Evolutionary conservation across 2,329 filamentous ascomycete species (phyloP).

Genomic region (Fusarium begoniae): DNA sequence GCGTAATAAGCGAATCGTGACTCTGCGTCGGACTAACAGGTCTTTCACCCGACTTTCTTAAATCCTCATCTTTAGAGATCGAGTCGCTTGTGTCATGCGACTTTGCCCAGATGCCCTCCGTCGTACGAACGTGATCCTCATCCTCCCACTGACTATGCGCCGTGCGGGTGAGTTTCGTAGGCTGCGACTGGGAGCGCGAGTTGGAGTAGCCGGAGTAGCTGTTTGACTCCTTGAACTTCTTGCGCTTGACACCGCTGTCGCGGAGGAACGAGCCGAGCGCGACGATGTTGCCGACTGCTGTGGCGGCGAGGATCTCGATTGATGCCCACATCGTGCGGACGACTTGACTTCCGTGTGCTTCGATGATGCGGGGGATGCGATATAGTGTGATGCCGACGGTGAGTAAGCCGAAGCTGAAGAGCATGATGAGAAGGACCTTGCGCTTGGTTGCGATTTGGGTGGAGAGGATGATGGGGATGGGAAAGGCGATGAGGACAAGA

Average conservation of each 20-base stretch:
- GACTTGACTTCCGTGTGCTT: slow-evolving; percentile 75
- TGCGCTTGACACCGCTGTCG: slow-evolving; percentile 86
- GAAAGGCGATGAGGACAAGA: slow-evolving; percentile 82
- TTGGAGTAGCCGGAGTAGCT: slow-evolving; percentile 42
- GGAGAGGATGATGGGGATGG: slow-evolving; percentile 84
- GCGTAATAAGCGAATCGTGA: slow-evolving; percentile 41
- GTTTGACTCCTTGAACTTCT: slow-evolving; percentile 74
- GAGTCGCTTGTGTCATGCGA: slow-evolving; percentile 33
- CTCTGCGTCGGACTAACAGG: slow-evolving; percentile 41
- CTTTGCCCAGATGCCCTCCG: slow-evolving; percentile 40
- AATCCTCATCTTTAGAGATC: slow-evolving; percentile 31
- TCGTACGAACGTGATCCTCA: slow-evolving; percentile 32
- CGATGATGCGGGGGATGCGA: slow-evolving; percentile 77
- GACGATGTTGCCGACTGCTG: slow-evolving; percentile 83
- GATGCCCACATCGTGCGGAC: slow-evolving; percentile 87
- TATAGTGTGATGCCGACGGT: slow-evolving; percentile 81
- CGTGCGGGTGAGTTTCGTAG: slow-evolving; percentile 33
- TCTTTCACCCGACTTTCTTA: slow-evolving; percentile 24
- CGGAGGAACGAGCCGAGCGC: slow-evolving; percentile 90
- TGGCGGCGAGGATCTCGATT: slow-evolving; percentile 85
- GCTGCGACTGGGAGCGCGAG: slow-evolving; percentile 36
- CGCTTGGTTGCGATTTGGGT: slow-evolving; percentile 78
- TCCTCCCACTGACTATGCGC: slow-evolving; percentile 40
- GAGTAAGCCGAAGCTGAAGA: slow-evolving; percentile 82
- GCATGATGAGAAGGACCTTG: slow-evolving; percentile 77